Evolutionary conservation across 305 asterid genomes (phyloP).

Genomic region (Fraxinus baroniana): DNA sequence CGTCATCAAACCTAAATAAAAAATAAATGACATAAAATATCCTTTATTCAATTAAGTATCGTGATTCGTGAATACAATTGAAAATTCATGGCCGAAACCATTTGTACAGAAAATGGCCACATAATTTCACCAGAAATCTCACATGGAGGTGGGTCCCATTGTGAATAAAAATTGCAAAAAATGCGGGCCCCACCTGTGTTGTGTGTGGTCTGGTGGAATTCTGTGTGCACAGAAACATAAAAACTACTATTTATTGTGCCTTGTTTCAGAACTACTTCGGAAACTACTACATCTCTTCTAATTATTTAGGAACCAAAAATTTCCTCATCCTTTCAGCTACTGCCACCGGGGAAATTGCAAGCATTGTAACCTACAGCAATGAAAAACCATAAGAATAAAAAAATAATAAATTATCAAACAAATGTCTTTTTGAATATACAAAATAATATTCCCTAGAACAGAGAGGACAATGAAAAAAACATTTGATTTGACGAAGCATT

Average conservation of each 20-base stretch:
- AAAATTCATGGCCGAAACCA: not conserved
- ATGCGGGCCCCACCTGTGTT: no score
- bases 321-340: slow-evolving; percentile 26
- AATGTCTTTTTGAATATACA: not conserved
- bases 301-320: slow-evolving; percentile 6
- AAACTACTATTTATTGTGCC: not conserved
- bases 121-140: no score
- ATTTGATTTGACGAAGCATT: no score
- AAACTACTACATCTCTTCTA: not conserved
- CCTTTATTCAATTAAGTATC: not conserved
- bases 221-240: not conserved
- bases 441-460: no score
- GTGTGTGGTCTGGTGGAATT: no score
- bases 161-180: no score
- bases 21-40: not conserved
- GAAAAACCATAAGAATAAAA: not conserved
- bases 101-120: no score
- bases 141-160: no score
- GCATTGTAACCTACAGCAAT: slow-evolving; percentile 43
- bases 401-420: not conserved
- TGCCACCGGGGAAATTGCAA: slow-evolving; percentile 59
- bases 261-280: not conserved
- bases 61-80: not conserved
- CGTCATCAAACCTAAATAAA: not conserved
- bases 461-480: no score